Evolutionary conservation across 805 yeast species (phyloP), one percentile per base, ranked within the genome.

Genomic region (Schizosaccharomyces japonicus): DNA sequence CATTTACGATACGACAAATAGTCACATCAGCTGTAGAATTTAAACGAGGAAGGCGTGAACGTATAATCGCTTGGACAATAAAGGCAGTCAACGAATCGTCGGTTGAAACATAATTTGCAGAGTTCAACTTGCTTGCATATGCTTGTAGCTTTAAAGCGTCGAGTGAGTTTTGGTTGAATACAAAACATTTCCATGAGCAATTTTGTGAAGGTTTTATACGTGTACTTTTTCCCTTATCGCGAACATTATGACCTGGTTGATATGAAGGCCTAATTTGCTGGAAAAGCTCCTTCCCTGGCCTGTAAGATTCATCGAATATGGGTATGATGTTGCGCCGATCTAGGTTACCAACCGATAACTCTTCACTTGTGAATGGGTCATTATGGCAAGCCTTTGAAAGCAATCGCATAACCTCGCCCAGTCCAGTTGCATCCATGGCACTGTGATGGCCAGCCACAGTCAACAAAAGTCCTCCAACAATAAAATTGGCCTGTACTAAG

Each of bases 361-460:
- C n/a, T 10, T 33, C 39, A 17, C 39, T 33, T 10, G 39, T 33
- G 17, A 33, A 33, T 33, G 39, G 39, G 8, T 33, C 32, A 28
- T 21, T 17, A 13, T 10, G 13, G 21, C 45, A 47, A 15, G 46
- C 27, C 25, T 34, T 36, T 19, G 23, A 17, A 23, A 47, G 19
- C 30, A 15, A 28, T 4, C 27, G 10, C n/a, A 47, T 47, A 26
- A 36, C 30, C 25, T 25, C n/a, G 15, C 25, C 31, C 25, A 34
- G 48, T 29, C 48, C 45, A 7, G 33, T 26, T 45, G 33, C 33
- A 34, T 47, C 48, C 48, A 47, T 47, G 17, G 39, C 45, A 15
- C 21, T 40, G 23, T 47, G 48, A 17, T 34, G 48, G 13, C 21
- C 46, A 21, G 19, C 48, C 11, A 47, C 13, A 5, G 48, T 47